Evolutionary conservation across 148 eudicot species (phyloP).

Genomic region (Chenopodium formosanum): DNA sequence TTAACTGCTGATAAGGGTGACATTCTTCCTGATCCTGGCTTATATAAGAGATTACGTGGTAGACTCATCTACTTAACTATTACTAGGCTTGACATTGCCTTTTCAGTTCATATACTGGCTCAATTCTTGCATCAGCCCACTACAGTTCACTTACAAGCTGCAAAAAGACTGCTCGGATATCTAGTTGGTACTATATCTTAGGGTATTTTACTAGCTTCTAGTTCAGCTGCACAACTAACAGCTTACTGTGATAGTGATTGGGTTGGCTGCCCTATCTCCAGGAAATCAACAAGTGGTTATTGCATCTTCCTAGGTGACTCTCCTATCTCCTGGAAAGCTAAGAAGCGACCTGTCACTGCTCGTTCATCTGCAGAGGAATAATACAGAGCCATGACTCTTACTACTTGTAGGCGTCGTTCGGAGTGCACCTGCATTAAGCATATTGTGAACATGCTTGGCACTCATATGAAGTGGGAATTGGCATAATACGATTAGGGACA

Average conservation of each 20-base stretch:
- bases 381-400: background rate
- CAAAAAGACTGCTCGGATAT: too few species aligned
- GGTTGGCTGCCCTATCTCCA: background rate
- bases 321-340: background rate
- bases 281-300: background rate
- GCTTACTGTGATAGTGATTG: background rate
- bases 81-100: background rate
- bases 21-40: background rate
- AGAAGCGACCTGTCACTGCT: too few species aligned
- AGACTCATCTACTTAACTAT: background rate
- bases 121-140: background rate
- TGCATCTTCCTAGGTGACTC: background rate
- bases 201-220: background rate
- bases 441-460: too few species aligned
- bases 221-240: background rate
- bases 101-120: background rate
- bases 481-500: too few species aligned
- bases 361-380: background rate
- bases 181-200: background rate
- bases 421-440: too few species aligned
- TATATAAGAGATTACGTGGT: background rate
- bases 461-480: too few species aligned
- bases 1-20: background rate
- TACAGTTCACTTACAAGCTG: background rate
- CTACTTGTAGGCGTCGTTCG: too few species aligned